Conservation (phyloP, 1,284 basidiomycete species). For the Ceratobasidium sp. region DNA sequence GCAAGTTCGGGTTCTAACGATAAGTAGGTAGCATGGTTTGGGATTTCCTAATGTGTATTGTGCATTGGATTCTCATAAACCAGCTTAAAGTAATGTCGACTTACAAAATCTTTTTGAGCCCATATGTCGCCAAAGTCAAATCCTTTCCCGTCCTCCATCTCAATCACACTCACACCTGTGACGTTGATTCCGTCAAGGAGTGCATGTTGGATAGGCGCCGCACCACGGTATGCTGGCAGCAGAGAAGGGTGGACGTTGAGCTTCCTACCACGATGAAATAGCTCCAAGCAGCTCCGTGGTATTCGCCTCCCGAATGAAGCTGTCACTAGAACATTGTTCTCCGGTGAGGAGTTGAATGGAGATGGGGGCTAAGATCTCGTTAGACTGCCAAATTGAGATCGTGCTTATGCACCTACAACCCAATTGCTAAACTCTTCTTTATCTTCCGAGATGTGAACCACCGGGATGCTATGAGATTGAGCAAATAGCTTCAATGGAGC, state of each 20-base stretch:
- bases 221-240: slow-evolving; percentile 62
- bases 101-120: slow-evolving; percentile 40
- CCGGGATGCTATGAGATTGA: slow-evolving; percentile 44
- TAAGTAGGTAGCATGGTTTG: slow-evolving; percentile 26
- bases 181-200: slow-evolving; percentile 55
- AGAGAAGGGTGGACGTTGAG: slow-evolving; percentile 68
- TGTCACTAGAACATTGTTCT: slow-evolving; percentile 57
- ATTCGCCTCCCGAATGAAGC: slow-evolving; percentile 67
- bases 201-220: slow-evolving; percentile 67
- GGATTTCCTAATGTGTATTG: slow-evolving; percentile 35
- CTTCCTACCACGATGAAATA: slow-evolving; percentile 56
- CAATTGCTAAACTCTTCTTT: slow-evolving; percentile 42
- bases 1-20: slow-evolving; percentile 43
- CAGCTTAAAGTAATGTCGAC: background rate
- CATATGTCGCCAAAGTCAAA: slow-evolving; percentile 45
- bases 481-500: slow-evolving; percentile 45
- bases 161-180: slow-evolving; percentile 57
- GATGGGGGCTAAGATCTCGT: slow-evolving; percentile 43
- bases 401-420: slow-evolving; percentile 38
- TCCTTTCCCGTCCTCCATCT: slow-evolving; percentile 46
- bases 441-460: slow-evolving; percentile 36
- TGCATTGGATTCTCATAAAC: background rate
- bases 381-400: slow-evolving; percentile 4
- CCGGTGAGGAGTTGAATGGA: slow-evolving; percentile 47
- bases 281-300: slow-evolving; percentile 56